Conservation (phyloP, 2,329 filamentous ascomycete species). For the Beauveria sp. region DNA sequence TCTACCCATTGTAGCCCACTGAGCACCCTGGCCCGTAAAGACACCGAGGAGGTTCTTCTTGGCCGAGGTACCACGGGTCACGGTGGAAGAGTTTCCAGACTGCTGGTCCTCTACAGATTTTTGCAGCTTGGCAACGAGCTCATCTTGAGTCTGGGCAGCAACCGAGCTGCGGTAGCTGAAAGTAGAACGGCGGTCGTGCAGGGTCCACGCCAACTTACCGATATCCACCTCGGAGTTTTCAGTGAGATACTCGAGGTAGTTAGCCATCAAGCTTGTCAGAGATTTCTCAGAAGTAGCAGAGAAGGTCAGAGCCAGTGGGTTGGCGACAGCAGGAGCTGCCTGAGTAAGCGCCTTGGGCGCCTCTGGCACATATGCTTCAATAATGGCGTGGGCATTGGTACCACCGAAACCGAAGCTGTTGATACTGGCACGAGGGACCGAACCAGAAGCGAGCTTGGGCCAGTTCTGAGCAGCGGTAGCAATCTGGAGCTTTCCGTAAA, state of each 20-base stretch:
- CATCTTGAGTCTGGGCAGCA: slow-evolving; percentile 9
- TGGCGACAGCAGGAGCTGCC: slow-evolving; percentile 1
- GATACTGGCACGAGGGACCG: slow-evolving; percentile 24
- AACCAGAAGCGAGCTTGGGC: slow-evolving; percentile 6
- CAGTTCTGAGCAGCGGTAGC: slow-evolving; percentile 11
- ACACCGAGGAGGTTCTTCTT: slow-evolving; percentile 13
- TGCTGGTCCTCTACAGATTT: slow-evolving; percentile 12
- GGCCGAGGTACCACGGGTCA: slow-evolving; percentile 8
- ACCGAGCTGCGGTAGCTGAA: slow-evolving; percentile 15
- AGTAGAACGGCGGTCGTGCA: slow-evolving; percentile 14
- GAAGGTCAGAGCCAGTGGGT: slow-evolving; percentile 8
- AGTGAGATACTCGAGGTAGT: slow-evolving; percentile 10
- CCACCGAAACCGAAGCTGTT: slow-evolving; percentile 37
- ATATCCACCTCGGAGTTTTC: slow-evolving; percentile 10
- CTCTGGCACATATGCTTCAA: slow-evolving; percentile 22
- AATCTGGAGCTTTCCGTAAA: slow-evolving; percentile 15
- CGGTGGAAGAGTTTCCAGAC: slow-evolving; percentile 12
- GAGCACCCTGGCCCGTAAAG: slow-evolving; percentile 29
- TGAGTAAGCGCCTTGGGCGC: slow-evolving; percentile 23
- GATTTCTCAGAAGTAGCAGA: slow-evolving; percentile 12
- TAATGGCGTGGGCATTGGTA: slow-evolving; percentile 31
- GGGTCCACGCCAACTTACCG: slow-evolving; percentile 15
- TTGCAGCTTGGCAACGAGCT: slow-evolving; percentile 11
- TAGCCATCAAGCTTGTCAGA: slow-evolving; percentile 5
- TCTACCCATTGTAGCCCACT: slow-evolving; percentile 25